Percentiles rank a stretch among this genome's conserved stretches.
These are phyloP conservation scores for Russula brevipes DNA, from an alignment of 768 basidiomycete species.

Conservation along the genomic window DNA sequence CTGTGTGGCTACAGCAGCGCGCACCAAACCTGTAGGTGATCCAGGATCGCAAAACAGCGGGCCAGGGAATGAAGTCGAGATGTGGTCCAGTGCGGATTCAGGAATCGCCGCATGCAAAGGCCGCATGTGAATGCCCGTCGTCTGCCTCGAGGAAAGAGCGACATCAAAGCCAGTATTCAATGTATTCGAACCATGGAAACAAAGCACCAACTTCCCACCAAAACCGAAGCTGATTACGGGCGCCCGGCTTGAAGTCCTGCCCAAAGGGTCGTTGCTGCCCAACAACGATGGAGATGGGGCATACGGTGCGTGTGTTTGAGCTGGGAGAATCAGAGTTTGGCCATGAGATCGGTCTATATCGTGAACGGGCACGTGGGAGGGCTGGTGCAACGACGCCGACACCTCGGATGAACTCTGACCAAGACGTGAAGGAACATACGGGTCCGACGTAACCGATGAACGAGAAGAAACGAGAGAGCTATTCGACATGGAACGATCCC, in stretches of 20 bases:
- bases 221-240: slow-evolving; percentile 90
- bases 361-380: slow-evolving; percentile 5
- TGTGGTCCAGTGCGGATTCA: slow-evolving; percentile 52
- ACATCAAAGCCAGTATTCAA: slow-evolving; percentile 74
- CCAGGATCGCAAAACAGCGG: slow-evolving; percentile 80
- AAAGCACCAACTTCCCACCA: slow-evolving; percentile 85
- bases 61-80: slow-evolving; percentile 69
- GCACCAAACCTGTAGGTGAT: slow-evolving; percentile 60
- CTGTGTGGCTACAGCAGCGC: slow-evolving; percentile 51
- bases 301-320: slow-evolving; percentile 51
- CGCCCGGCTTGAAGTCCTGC: slow-evolving; percentile 62
- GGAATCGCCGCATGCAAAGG: slow-evolving; percentile 65
- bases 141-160: slow-evolving; percentile 63
- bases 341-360: slow-evolving; percentile 19
- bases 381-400: slow-evolving; percentile 5
- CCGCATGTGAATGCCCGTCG: slow-evolving; percentile 64
- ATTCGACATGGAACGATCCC: slow-evolving; percentile 42
- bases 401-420: slow-evolving; percentile 17
- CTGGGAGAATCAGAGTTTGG: slow-evolving; percentile 29
- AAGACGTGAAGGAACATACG: slow-evolving; percentile 37
- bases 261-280: slow-evolving; percentile 77
- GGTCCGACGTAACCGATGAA: slow-evolving; percentile 31
- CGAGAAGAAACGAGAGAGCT: slow-evolving; percentile 38
- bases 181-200: slow-evolving; percentile 70
- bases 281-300: slow-evolving; percentile 81